Conservation (phyloP, 768 basidiomycete species). For the Saitozyma sp. region DNA sequence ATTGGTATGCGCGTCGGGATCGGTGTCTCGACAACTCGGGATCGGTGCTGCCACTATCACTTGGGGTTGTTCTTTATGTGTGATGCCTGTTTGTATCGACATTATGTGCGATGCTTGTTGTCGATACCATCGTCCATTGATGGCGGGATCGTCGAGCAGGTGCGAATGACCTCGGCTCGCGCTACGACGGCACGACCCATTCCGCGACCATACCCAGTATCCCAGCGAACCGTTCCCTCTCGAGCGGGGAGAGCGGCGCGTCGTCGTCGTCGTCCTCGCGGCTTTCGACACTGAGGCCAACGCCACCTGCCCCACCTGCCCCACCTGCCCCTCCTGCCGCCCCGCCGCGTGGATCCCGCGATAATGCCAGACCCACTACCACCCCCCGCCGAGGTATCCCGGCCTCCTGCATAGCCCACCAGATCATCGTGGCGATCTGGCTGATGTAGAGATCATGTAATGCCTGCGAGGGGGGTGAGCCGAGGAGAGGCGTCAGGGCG, state of each 20-base stretch:
- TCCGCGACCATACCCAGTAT: slow-evolving; percentile 56
- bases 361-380: slow-evolving; percentile 73
- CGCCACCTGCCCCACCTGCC: slow-evolving; percentile 38
- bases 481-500: slow-evolving; percentile 74
- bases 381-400: slow-evolving; percentile 61
- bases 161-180: too few relatives aligned
- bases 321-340: not conserved
- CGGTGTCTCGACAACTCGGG: too few relatives aligned
- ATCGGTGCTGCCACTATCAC: too few relatives aligned
- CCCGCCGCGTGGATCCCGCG: not conserved
- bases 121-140: not conserved
- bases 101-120: not conserved
- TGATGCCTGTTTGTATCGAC: not conserved
- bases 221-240: slow-evolving; percentile 55
- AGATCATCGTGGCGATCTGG: slow-evolving; percentile 84
- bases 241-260: slow-evolving; percentile 51
- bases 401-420: slow-evolving; percentile 59
- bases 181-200: slow-evolving; percentile 33
- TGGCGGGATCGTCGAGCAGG: too few relatives aligned
- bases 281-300: too few relatives aligned
- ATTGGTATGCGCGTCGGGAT: too few relatives aligned
- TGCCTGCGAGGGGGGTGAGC: slow-evolving; percentile 69
- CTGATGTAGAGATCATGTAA: slow-evolving; percentile 77
- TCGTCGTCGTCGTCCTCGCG: slow-evolving; percentile 12
- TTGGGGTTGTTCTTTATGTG: too few relatives aligned